Conservation (phyloP, 192 early-diverging fungal genomes). For the Coemansia sp. region DNA sequence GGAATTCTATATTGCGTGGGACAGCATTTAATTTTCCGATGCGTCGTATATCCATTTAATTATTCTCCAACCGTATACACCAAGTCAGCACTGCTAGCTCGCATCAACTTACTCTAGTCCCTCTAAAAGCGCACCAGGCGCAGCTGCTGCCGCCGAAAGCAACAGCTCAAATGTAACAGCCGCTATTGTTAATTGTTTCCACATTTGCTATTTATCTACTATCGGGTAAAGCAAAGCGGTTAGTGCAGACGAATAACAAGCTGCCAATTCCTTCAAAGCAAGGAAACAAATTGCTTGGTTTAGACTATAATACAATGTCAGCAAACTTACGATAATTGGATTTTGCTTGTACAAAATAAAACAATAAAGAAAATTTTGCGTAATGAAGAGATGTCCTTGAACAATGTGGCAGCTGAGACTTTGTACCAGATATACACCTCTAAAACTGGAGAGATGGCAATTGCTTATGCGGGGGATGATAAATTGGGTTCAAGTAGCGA, state of each 20-base stretch:
- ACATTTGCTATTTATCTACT: constrained; percentile 23
- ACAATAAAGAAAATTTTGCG: background rate
- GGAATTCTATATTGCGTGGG: background rate
- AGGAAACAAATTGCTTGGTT: too few species aligned
- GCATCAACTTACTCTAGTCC: constrained; percentile 13
- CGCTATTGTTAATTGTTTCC: constrained; percentile 42
- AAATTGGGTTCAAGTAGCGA: background rate
- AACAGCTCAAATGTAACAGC: constrained; percentile 40
- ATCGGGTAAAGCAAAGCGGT: background rate
- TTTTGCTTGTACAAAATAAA: background rate
- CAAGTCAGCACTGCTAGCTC: background rate
- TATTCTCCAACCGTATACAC: background rate
- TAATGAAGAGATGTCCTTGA: constrained; percentile 2
- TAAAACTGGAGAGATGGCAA: background rate
- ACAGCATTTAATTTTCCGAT: background rate
- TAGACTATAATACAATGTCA: too few species aligned
- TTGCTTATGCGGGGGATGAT: constrained; percentile 7
- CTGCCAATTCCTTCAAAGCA: too few species aligned
- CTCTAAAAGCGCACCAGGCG: constrained; percentile 7
- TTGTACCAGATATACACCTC: constrained; percentile 4
- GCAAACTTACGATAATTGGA: too few species aligned
- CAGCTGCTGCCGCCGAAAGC: constrained; percentile 12
- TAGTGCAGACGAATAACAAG: background rate
- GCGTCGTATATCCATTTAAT: background rate
- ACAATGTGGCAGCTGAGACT: constrained; percentile 1